These are phyloP conservation scores for Mucor saturninus DNA, from an alignment of 371 early-diverging fungal species.

Conservation along the genomic window DNA sequence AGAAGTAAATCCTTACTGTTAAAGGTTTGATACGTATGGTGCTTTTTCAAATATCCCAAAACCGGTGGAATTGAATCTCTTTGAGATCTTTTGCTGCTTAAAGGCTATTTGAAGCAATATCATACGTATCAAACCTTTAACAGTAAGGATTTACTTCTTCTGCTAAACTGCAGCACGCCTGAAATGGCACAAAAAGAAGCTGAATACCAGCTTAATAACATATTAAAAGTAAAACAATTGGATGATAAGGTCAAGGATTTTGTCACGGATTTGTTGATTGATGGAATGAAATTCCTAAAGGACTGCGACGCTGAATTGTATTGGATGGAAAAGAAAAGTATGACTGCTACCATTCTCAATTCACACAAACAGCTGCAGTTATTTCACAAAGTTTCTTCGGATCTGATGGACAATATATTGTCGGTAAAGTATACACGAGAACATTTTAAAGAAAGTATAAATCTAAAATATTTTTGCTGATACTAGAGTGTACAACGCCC, in stretches of 20 bases:
- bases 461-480: slow-evolving; percentile 15
- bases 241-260: neutral
- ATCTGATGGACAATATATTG: slow-evolving; percentile 3
- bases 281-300: slow-evolving; percentile 3
- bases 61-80: too few relatives aligned
- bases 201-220: neutral
- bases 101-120: slow-evolving; percentile 5
- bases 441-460: slow-evolving; percentile 9
- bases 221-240: neutral
- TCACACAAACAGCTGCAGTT: slow-evolving; percentile 8
- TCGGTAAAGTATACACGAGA: slow-evolving; percentile 6
- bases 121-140: slow-evolving; percentile 10
- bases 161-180: slow-evolving; percentile 9
- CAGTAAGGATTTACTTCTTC: slow-evolving; percentile 9
- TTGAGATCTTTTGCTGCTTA: too few relatives aligned
- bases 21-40: slow-evolving; percentile 9
- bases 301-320: slow-evolving; percentile 11
- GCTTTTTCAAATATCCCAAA: too few relatives aligned
- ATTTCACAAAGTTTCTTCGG: slow-evolving; percentile 4
- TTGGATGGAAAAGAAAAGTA: slow-evolving; percentile 11
- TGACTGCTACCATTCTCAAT: slow-evolving; percentile 6
- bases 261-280: neutral
- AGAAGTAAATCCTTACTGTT: slow-evolving; percentile 11
- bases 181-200: slow-evolving; percentile 1
- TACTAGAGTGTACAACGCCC: slow-evolving; percentile 13